Base-by-base conservation (phyloP, 768 basidiomycete species). In the Lentinus tigrinus region DNA sequence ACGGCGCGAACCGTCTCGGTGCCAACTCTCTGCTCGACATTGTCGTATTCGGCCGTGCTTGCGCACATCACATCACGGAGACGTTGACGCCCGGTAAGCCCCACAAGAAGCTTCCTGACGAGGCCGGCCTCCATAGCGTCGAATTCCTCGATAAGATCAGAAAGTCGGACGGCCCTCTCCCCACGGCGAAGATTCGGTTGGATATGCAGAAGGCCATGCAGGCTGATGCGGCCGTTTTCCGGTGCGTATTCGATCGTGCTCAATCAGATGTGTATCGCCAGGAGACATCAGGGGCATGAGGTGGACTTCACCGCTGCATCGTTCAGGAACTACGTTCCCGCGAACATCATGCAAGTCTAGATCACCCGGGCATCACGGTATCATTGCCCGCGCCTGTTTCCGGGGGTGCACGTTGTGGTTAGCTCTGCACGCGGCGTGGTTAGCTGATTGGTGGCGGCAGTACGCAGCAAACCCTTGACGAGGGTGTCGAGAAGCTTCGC, bases 191-290 rank as follows among this genome's bases (percentile, higher is more conserved):
- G 69, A 89, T 98, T 70, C 85, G 97, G 62, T 73, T 97, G 49
- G 88, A 93, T 70, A 94, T 99, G 93, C 97, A 99, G 75, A 98
- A 98, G 81, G 93, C 94, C 38, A 98, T 98, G 95, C 95, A 98
- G 74, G 74, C 88, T 49, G 96, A 99, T 74, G 96, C 96, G 42
- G 96, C 96, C 64, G 96, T 99, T 61, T 99, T 99, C 85, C 82
- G 93, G 86, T 87, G 56, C 13, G 74, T 67, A 47, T 48, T 39
- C 19, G 10, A 6, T 52, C n/a, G n/a, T n/a, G n/a, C n/a, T n/a
- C 31, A 11, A 31, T 31, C 31, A 31, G 31, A 31, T 31, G 31
- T 31, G 31, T 11, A 31, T 11, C 31, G 31, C 31, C 31, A 6
- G 11, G 11, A 31, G 11, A 7, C 31, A 31, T 31, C 6, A 11